These are phyloP conservation scores for Cordia subcordata DNA, from an alignment of 257 asterid species.

Conservation along the genomic window DNA sequence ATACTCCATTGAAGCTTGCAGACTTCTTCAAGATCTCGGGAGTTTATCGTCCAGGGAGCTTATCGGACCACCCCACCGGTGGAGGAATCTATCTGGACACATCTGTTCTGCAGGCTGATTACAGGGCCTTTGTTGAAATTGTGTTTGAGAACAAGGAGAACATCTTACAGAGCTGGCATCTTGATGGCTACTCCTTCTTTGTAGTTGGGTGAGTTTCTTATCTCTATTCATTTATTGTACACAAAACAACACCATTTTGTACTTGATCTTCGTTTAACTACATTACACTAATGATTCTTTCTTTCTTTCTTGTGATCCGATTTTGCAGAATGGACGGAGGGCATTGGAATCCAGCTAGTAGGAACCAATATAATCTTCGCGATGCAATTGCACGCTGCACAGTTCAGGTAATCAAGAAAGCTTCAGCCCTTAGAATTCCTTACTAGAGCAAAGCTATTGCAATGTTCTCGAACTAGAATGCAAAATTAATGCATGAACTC, in stretches of 20 bases:
- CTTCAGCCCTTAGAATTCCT: background rate
- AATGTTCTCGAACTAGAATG: background rate
- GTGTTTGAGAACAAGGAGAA: slow-evolving; percentile 66
- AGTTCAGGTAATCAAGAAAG: slow-evolving; percentile 46
- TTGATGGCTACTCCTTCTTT: slow-evolving; percentile 73
- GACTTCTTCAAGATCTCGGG: slow-evolving; percentile 72
- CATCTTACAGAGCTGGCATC: slow-evolving; percentile 80
- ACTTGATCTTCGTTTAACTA: no score
- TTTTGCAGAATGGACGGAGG: slow-evolving; percentile 89
- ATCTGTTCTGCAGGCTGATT: slow-evolving; percentile 63
- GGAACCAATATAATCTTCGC: slow-evolving; percentile 65
- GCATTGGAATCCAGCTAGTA: slow-evolving; percentile 58
- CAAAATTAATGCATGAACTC: background rate
- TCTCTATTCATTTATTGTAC: background rate
- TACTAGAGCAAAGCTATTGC: background rate
- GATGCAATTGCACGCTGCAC: slow-evolving; percentile 85
- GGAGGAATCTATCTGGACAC: slow-evolving; percentile 83
- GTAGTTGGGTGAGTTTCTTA: slow-evolving; percentile 74
- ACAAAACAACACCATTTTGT: no score
- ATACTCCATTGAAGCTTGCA: slow-evolving; percentile 74
- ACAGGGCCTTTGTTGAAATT: slow-evolving; percentile 66
- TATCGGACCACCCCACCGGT: slow-evolving; percentile 53
- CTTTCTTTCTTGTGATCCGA: slow-evolving; percentile 6
- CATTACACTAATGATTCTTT: background rate
- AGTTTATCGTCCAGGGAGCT: slow-evolving; percentile 61